Evolutionary conservation across 768 basidiomycete genomes (phyloP), one percentile per base, ranked within the genome.

Genomic region (Solioccasus polychromus): DNA sequence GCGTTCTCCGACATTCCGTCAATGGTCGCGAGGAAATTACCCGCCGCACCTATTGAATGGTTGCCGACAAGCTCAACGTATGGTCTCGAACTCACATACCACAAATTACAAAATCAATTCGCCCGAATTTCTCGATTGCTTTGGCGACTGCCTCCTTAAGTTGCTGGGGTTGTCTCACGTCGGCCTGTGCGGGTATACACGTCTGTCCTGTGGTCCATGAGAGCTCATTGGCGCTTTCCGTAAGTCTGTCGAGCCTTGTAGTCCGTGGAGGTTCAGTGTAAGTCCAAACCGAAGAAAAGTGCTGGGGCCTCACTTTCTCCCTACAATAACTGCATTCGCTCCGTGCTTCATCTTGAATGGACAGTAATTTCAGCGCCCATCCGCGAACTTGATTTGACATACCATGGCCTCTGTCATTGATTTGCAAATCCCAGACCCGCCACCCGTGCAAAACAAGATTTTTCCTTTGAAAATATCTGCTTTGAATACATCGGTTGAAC

Each of bases 51-150:
- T 92, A 59, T 22, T 34, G 26, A n/a, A n/a, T n/a, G n/a, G n/a
- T 42, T 5, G 30, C 17, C 4, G 8, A 43, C 17, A 11, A 4
- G n/a, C 24, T 39, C 32, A 4, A 35, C 3, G 5, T 10, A 39
- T 22, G 10, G 12, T 23, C 26, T 29, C 9, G 32, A 30, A 17
- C 36, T 32, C 10, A 68, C 75, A 46, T 64, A 88, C 92, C 92
- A 61, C 91, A 92, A 44, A 97, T 89, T 40, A 97, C 94, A 62
- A 90, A 95, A 69, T 99, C 94, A 47, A 99, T 91, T 52, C 75
- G 75, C 1, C 94, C 93, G 60, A 88, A 93, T 53, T 73, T 74
- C 50, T 82, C 78, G 15, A 93, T 77, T 1, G 88, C 79, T 60
- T 80, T 76, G 22, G 79, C 67, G 17, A 90, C 94, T 6, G 95